Conservation (phyloP, 2,329 filamentous ascomycete genomes). For the Acarospora socialis region DNA sequence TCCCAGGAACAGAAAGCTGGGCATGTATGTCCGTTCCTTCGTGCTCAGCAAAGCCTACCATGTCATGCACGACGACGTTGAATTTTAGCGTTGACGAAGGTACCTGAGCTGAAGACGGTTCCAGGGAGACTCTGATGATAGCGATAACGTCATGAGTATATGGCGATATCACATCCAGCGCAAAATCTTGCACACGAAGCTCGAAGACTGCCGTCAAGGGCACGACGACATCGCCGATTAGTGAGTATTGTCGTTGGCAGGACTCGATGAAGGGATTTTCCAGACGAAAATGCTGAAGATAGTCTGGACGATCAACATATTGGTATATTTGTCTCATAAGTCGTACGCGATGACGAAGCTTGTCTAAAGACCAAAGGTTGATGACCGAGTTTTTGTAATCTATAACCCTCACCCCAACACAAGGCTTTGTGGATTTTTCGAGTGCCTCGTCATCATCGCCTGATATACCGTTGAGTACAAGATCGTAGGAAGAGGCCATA, state of each 20-base stretch:
- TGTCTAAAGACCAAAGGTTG: constrained; percentile 88
- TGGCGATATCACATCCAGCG: constrained; percentile 77
- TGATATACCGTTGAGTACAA: constrained; percentile 81
- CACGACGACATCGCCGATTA: constrained; percentile 85
- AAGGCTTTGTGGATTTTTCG: constrained; percentile 72
- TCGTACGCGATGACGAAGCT: constrained; percentile 72
- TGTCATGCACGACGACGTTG: constrained; percentile 95
- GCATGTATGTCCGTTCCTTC: constrained; percentile 94
- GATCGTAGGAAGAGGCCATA: constrained; percentile 86
- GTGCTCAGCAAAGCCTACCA: constrained; percentile 85
- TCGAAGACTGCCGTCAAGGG: constrained; percentile 88
- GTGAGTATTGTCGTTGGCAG: constrained; percentile 81
- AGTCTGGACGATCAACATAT: constrained; percentile 89
- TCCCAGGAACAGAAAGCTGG: constrained; percentile 85
- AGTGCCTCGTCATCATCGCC: constrained; percentile 74
- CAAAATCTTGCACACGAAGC: constrained; percentile 85
- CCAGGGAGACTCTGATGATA: constrained; percentile 77
- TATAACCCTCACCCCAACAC: constrained; percentile 76
- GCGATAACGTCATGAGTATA: constrained; percentile 85
- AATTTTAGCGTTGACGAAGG: constrained; percentile 91
- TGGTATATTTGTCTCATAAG: constrained; percentile 96
- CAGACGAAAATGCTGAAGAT: constrained; percentile 79
- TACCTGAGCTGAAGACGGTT: constrained; percentile 84
- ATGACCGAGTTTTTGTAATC: constrained; percentile 79
- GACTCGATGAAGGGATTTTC: constrained; percentile 87